These are phyloP conservation scores for Biscogniauxia mediterranea DNA, from an alignment of 2,329 filamentous ascomycete species.

Conservation along the genomic window DNA sequence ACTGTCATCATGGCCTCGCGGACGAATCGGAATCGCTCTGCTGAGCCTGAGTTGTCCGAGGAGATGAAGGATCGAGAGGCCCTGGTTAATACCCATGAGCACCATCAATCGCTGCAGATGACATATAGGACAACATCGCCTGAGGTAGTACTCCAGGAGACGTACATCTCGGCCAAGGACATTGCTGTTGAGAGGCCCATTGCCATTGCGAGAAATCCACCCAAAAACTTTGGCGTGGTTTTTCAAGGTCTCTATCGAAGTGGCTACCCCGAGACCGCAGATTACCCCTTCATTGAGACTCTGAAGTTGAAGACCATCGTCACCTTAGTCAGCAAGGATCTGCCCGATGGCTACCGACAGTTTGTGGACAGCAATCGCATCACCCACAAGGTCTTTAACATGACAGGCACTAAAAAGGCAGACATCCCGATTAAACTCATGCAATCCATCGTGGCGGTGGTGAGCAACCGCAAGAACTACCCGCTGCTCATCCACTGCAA, in stretches of 20 bases:
- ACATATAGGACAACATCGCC: slow-evolving; percentile 10
- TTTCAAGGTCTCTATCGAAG: slow-evolving; percentile 75
- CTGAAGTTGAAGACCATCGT: slow-evolving; percentile 77
- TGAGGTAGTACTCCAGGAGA: slow-evolving; percentile 11
- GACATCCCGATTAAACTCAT: slow-evolving; percentile 66
- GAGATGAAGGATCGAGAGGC: slow-evolving; percentile 1
- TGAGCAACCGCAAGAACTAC: slow-evolving; percentile 71
- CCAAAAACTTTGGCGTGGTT: slow-evolving; percentile 75
- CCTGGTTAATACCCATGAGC: slow-evolving; percentile 1
- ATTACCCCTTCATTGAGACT: slow-evolving; percentile 67
- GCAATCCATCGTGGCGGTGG: slow-evolving; percentile 66
- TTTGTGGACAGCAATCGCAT: slow-evolving; percentile 70
- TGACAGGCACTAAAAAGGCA: slow-evolving; percentile 86
- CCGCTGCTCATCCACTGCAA: slow-evolving; percentile 90
- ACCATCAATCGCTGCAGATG: not conserved
- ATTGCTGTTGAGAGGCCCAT: slow-evolving; percentile 16
- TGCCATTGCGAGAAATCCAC: slow-evolving; percentile 29
- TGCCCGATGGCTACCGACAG: slow-evolving; percentile 47
- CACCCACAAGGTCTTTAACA: slow-evolving; percentile 69
- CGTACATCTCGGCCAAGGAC: slow-evolving; percentile 16
- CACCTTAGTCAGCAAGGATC: slow-evolving; percentile 63
- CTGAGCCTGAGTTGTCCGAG: not conserved
- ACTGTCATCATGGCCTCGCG: slow-evolving; percentile 4
- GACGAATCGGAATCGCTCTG: slow-evolving; percentile 1
- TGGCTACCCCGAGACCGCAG: slow-evolving; percentile 70